Evolutionary conservation across 2,329 filamentous ascomycete species (phyloP).

Genomic region (Trichoderma sp.): DNA sequence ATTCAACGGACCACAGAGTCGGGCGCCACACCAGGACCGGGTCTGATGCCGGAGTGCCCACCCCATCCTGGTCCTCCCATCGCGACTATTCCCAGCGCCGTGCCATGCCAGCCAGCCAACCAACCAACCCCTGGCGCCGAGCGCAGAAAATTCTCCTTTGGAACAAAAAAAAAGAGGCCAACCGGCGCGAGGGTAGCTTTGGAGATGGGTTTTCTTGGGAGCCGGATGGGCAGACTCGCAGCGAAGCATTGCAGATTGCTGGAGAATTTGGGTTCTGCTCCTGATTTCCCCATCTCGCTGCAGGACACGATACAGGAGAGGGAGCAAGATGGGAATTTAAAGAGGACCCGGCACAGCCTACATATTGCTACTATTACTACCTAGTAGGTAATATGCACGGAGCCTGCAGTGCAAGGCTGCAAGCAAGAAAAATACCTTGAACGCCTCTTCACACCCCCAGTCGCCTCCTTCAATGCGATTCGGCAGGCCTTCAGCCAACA

Average conservation of each 20-base stretch:
- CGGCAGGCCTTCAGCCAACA: constrained; percentile 12
- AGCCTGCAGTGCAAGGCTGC: constrained; percentile 24
- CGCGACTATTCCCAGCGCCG: constrained; percentile 4
- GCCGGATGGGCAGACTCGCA: constrained; percentile 12
- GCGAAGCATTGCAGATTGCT: neutral
- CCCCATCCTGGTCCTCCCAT: constrained; percentile 4
- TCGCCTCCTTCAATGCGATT: constrained; percentile 22
- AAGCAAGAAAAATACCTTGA: constrained; percentile 25
- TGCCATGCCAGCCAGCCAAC: constrained; percentile 5
- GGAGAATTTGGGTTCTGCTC: neutral
- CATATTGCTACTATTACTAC: neutral
- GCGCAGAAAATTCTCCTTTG: constrained; percentile 21
- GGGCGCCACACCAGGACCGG: constrained; percentile 24
- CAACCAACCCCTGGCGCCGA: neutral
- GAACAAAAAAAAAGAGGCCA: neutral
- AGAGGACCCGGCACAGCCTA: constrained; percentile 5
- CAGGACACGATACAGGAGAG: constrained; percentile 1
- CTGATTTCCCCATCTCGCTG: neutral
- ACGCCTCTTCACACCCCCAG: constrained; percentile 10
- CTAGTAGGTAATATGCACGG: constrained; percentile 1
- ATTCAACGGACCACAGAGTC: constrained; percentile 23
- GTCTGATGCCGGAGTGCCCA: constrained; percentile 21
- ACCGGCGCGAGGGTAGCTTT: neutral
- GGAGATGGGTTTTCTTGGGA: constrained; percentile 6
- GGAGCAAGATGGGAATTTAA: neutral